Evolutionary conservation across 495 filamentous ascomycete genomes (phyloP), one percentile per base, ranked within the genome.

Genomic region (Aspergillus egyptiacus): DNA sequence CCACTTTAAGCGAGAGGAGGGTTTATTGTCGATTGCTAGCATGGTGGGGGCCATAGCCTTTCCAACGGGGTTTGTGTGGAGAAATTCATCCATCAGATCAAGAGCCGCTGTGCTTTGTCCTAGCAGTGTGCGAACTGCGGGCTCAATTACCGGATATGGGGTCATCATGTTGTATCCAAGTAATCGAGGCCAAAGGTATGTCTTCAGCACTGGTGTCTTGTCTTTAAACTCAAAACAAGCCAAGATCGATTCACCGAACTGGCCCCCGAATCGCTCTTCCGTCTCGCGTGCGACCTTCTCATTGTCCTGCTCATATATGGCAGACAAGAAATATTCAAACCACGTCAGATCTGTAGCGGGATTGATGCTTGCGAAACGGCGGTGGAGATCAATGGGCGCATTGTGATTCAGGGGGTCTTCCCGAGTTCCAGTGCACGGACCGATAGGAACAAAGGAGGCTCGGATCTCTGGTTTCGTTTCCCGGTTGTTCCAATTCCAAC

Each of bases 1-100:
- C 14, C 67, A 60, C 45, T 70, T 71, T 32, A 70, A 42, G 2
- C 68, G 63, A 1, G 65, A 59, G 8, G 61, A 34, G 7, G 17
- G 13, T 9, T 50, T 56, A 39, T 61, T 55, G 41, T 71, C 68
- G 40, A 69, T 56, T 17, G 56, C 63, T 25, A 71, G 39, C 32
- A 67, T 61, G 34, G 63, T 59, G 19, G 51, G 51, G 8, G 27
- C 35, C 28, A 50, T 17, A 5, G 31, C 28, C 22, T 35, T 42
- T 10, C 48, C 48, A 15, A 35, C 48, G 6, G 37, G 48, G 30
- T 39, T 50, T 25, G 17, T 50, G 2, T n/a, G 13, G 4, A 50
- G 38, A 19, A 50, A 50, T 2, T 50, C 20, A 11, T 2, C 17
- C 17, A 43, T 5, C 18, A 17, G 38, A 4, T 43, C 38, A 18